Conservation (phyloP, 768 basidiomycete species). For the Phanerochaete carnosa region DNA sequence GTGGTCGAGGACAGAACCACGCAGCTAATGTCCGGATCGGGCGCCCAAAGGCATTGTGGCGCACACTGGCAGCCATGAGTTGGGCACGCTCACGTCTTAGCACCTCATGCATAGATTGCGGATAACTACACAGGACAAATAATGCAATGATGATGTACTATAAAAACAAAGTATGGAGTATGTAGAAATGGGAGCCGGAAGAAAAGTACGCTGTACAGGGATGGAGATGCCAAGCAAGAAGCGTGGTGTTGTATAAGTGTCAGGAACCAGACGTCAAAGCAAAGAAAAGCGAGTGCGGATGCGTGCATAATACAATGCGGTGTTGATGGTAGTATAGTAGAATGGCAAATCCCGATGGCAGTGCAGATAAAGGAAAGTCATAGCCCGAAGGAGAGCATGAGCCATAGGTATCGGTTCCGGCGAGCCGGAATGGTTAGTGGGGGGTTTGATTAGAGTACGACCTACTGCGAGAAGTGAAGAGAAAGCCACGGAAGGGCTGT, state of each 20-base stretch:
- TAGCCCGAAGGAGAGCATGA: conserved; percentile 8
- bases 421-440: conserved; percentile 15
- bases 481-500: not conserved
- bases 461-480: not conserved
- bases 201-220: conserved; percentile 20
- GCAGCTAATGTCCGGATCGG: not conserved
- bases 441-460: conserved; percentile 6
- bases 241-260: conserved; percentile 16
- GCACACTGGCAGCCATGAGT: not conserved
- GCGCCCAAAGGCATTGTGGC: not conserved
- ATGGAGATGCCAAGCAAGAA: conserved; percentile 26
- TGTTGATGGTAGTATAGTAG: conserved; percentile 33
- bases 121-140: conserved; percentile 76
- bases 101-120: conserved; percentile 29
- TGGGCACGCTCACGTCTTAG: not conserved
- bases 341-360: conserved; percentile 24
- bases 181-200: conserved; percentile 23
- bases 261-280: conserved; percentile 19
- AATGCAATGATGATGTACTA: conserved; percentile 57
- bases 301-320: conserved; percentile 35
- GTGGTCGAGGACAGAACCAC: not conserved
- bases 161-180: conserved; percentile 56
- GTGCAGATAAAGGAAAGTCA: conserved; percentile 12
- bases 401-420: conserved; percentile 17
- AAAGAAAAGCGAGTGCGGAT: conserved; percentile 31